Base-by-base conservation (phyloP, 2,329 filamentous ascomycete genomes). In the Thermochaetoides dissita region DNA sequence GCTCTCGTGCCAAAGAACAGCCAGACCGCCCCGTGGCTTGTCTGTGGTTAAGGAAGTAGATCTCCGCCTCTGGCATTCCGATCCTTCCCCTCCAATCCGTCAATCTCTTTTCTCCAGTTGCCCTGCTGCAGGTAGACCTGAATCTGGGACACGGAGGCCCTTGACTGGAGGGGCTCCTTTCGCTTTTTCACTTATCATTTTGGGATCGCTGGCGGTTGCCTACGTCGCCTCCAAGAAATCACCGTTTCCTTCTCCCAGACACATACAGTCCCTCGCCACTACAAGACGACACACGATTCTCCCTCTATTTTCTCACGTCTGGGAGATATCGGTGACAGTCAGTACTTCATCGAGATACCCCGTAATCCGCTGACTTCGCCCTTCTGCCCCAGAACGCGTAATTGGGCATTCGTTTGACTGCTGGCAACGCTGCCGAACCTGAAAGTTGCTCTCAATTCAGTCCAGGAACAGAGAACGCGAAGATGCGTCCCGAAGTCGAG, bases 401-500 rank as follows among this genome's bases (percentile, higher is more conserved):
- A 24, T 24, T 24, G 17, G 17, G 17, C 17, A 24, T 24, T 24
- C 17, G 3, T 24, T 24, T 24, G 17, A 24, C 17, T 24, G 17
- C 6, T 31, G 8, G n/a, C 30, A 17, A 8, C 29, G 7, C 39
- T 7, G 7, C 8, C 34, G n/a, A 31, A 32, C n/a, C n/a, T 24
- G 17, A 24, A 24, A 24, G 17, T 24, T 24, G 17, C 17, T 24
- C 17, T 5, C 17, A 24, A 24, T 9, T 44, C 36, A 45, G 42
- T 41, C 39, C 30, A 38, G 41, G 39, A 38, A 49, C 41, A 37
- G 45, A 39, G 12, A 36, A 17, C 39, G 30, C 9, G 69, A 81
- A 57, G 56, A 96, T 96, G 89, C 85, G 85, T 72, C 91, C 91
- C 64, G 91, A 98, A 77, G 74, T 96, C 65, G 89, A 98, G 79